Evolutionary conservation across 768 basidiomycete genomes (phyloP).

Genomic region (Mycena kentingensis): DNA sequence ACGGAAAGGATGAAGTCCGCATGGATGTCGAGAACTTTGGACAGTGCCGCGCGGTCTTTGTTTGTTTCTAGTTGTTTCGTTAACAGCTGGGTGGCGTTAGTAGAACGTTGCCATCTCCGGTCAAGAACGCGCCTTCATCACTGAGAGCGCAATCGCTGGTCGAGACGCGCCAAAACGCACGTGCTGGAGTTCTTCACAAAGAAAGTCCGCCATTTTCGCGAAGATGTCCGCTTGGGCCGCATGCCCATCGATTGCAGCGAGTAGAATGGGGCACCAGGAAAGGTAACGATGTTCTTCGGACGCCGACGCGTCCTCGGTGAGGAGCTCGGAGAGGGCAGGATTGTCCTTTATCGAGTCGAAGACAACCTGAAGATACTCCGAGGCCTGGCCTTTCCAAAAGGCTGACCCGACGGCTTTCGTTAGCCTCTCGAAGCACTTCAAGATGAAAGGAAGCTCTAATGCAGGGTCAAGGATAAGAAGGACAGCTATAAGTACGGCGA

Average conservation of each 20-base stretch:
- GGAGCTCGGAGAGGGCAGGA: constrained; percentile 47
- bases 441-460: constrained; percentile 57
- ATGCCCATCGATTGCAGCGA: constrained; percentile 55
- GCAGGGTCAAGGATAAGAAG: constrained; percentile 13
- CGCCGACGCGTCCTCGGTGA: constrained; percentile 37
- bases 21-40: constrained; percentile 42
- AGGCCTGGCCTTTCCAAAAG: constrained; percentile 72
- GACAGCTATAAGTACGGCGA: constrained; percentile 25
- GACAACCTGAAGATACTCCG: constrained; percentile 74
- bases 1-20: constrained; percentile 39
- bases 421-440: constrained; percentile 60
- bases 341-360: constrained; percentile 88
- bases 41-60: constrained; percentile 24
- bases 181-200: constrained; percentile 83
- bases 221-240: constrained; percentile 64
- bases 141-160: constrained; percentile 60
- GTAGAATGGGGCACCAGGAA: constrained; percentile 65
- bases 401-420: constrained; percentile 54
- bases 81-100: constrained; percentile 7
- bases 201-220: constrained; percentile 68
- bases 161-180: constrained; percentile 63
- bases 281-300: constrained; percentile 43
- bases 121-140: constrained; percentile 57
- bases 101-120: background rate
- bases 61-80: constrained; percentile 19